Conservation (phyloP, 495 filamentous ascomycete species). For the Aspergillus incahuasiensis region DNA sequence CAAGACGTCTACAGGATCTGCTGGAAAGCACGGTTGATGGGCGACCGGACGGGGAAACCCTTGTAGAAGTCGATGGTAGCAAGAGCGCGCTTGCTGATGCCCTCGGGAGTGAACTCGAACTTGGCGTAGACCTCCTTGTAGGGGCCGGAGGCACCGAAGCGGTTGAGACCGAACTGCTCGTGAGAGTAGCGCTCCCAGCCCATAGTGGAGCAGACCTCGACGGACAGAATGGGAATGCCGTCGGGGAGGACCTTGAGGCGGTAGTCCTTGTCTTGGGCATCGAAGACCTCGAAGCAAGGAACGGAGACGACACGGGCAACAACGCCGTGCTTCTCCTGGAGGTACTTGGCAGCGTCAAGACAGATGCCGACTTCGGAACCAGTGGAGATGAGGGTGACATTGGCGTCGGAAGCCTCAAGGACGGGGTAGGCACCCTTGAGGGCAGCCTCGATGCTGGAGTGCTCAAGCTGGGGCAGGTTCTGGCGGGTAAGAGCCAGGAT, state of each 20-base stretch:
- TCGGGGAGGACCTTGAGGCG: slow-evolving; percentile 85
- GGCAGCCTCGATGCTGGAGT: slow-evolving; percentile 77
- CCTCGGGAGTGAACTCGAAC: slow-evolving; percentile 98
- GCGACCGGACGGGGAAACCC: slow-evolving; percentile 82
- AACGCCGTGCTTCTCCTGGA: slow-evolving; percentile 84
- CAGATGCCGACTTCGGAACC: slow-evolving; percentile 94
- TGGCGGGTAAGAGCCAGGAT: slow-evolving; percentile 95
- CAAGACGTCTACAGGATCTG: slow-evolving; percentile 39
- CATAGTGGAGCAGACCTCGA: slow-evolving; percentile 90
- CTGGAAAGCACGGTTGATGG: slow-evolving; percentile 78
- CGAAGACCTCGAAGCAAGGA: slow-evolving; percentile 97
- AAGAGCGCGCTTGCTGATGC: slow-evolving; percentile 88
- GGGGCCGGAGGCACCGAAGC: slow-evolving; percentile 92
- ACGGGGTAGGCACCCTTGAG: slow-evolving; percentile 93
- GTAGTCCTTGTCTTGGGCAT: slow-evolving; percentile 91
- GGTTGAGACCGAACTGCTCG: slow-evolving; percentile 98
- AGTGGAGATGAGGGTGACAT: slow-evolving; percentile 88
- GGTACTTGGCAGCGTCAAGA: slow-evolving; percentile 84
- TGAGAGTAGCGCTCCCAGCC: slow-evolving; percentile 98
- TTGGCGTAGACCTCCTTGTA: slow-evolving; percentile 99
- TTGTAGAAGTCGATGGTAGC: slow-evolving; percentile 96
- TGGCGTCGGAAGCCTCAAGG: slow-evolving; percentile 76
- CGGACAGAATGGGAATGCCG: slow-evolving; percentile 86
- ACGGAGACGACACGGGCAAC: slow-evolving; percentile 91
- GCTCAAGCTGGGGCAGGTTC: slow-evolving; percentile 97